Percentiles rank a stretch among this genome's conserved stretches.
These are phyloP conservation scores for Durusdinium trenchii DNA, from an alignment of 73 alveolate genomes.

Conservation along the genomic window DNA sequence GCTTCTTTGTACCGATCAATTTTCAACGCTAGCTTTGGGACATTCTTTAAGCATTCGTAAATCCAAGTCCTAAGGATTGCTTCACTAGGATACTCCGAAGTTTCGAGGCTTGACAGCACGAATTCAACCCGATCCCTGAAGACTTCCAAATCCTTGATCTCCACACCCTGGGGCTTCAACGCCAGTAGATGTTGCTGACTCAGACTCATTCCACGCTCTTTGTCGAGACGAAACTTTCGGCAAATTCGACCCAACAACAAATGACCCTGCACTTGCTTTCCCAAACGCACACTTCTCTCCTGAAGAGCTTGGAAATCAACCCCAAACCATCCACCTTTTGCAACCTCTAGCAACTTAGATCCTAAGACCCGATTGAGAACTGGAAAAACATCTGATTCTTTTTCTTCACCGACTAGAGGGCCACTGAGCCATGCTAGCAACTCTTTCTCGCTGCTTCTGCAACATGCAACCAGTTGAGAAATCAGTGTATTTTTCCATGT, in stretches of 20 bases:
- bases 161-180: background rate
- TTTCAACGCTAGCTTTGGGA: slow-evolving; percentile 12
- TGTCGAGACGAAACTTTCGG: slow-evolving; percentile 9
- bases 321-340: slow-evolving; percentile 20
- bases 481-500: background rate
- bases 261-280: slow-evolving; percentile 12
- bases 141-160: slow-evolving; percentile 18
- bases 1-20: slow-evolving; percentile 18
- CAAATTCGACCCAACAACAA: background rate
- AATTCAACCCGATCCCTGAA: slow-evolving; percentile 27
- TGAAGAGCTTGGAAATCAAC: slow-evolving; percentile 36
- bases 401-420: background rate
- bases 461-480: background rate
- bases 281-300: slow-evolving; percentile 9
- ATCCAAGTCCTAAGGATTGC: slow-evolving; percentile 16
- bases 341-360: slow-evolving; percentile 22
- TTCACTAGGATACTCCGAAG: background rate
- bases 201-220: slow-evolving; percentile 28
- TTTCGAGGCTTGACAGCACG: background rate
- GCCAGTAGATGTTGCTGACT: slow-evolving; percentile 61
- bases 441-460: slow-evolving; percentile 15
- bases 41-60: slow-evolving; percentile 11
- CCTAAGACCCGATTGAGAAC: slow-evolving; percentile 17
- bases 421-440: background rate
- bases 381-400: background rate